phyloP scores from a whole-genome alignment of 2,329 filamentous ascomycete genomes.

The Fusarium nanum region DNA sequence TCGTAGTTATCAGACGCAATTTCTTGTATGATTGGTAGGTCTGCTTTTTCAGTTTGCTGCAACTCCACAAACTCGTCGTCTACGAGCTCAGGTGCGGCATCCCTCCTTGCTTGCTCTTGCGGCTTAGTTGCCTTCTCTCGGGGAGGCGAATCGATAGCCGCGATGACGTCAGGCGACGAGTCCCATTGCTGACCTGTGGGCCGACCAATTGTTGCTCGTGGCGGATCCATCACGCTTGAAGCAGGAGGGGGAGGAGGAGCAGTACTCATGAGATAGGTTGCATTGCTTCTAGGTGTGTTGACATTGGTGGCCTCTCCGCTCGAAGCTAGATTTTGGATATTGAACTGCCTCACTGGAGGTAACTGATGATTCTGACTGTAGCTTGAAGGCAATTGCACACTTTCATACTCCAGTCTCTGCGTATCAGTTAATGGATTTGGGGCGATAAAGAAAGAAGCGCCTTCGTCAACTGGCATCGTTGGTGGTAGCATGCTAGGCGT shows the following conservation, averaged over 20 bases:
- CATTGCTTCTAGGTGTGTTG: slow-evolving; percentile 51
- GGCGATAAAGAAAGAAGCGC: slow-evolving; percentile 51
- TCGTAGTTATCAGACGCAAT: slow-evolving; percentile 14
- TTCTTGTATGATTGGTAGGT: slow-evolving; percentile 9
- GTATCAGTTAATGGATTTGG: slow-evolving; percentile 52
- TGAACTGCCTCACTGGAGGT: slow-evolving; percentile 33
- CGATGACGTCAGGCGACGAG: slow-evolving; percentile 46
- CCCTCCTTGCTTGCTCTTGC: slow-evolving; percentile 7
- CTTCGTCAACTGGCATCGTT: slow-evolving; percentile 43
- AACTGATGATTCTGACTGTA: slow-evolving; percentile 29
- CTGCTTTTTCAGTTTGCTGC: background rate
- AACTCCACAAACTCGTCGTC: slow-evolving; percentile 13
- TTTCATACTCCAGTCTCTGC: slow-evolving; percentile 54
- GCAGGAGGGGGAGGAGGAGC: slow-evolving; percentile 35
- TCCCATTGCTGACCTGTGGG: slow-evolving; percentile 13
- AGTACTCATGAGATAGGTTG: slow-evolving; percentile 34
- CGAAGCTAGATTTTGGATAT: slow-evolving; percentile 42
- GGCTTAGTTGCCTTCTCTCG: slow-evolving; percentile 14
- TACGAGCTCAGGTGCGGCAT: background rate
- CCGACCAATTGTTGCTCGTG: slow-evolving; percentile 1
- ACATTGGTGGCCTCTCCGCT: slow-evolving; percentile 53
- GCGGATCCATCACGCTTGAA: slow-evolving; percentile 19
- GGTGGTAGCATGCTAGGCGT: slow-evolving; percentile 47
- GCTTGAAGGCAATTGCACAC: slow-evolving; percentile 36
- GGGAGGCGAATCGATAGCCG: slow-evolving; percentile 28